Conservation (phyloP, 2,329 filamentous ascomycete species). For the Phaeosphaeriaceae sp. region DNA sequence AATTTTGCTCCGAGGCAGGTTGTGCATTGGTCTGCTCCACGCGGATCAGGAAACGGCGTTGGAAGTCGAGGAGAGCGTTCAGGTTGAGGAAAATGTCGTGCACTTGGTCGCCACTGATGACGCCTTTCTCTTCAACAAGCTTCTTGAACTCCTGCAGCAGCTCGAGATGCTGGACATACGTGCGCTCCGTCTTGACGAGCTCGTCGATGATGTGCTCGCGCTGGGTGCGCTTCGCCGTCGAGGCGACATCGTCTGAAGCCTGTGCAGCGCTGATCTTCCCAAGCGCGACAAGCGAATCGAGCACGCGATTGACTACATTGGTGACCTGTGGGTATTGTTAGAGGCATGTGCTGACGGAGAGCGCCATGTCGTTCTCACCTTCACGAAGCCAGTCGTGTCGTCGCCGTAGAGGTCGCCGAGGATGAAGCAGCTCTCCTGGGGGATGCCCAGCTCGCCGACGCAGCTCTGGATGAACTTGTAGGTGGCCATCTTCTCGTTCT, state of each 20-base stretch:
- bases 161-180: slow-evolving; percentile 97
- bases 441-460: slow-evolving; percentile 79
- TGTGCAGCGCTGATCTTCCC: slow-evolving; percentile 67
- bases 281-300: slow-evolving; percentile 82
- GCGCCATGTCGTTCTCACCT: slow-evolving; percentile 60
- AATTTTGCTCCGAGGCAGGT: slow-evolving; percentile 78
- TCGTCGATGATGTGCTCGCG: slow-evolving; percentile 92
- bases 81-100: slow-evolving; percentile 97
- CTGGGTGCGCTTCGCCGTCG: slow-evolving; percentile 66
- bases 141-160: slow-evolving; percentile 93
- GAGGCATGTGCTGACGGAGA: neutral
- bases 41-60: slow-evolving; percentile 91
- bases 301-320: slow-evolving; percentile 88
- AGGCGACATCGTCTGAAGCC: slow-evolving; percentile 59
- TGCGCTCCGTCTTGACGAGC: slow-evolving; percentile 91
- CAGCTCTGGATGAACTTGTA: slow-evolving; percentile 94
- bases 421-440: slow-evolving; percentile 85
- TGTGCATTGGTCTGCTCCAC: slow-evolving; percentile 94
- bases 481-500: slow-evolving; percentile 83
- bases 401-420: slow-evolving; percentile 90
- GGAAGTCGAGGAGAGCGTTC: slow-evolving; percentile 93
- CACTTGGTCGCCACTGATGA: slow-evolving; percentile 86
- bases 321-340: slow-evolving; percentile 66
- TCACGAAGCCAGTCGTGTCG: slow-evolving; percentile 96
- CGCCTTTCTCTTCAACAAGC: slow-evolving; percentile 83